Evolutionary conservation across 2,329 filamentous ascomycete species (phyloP), one percentile per base, ranked within the genome.

Genomic region (Colletotrichum sansevieriae): DNA sequence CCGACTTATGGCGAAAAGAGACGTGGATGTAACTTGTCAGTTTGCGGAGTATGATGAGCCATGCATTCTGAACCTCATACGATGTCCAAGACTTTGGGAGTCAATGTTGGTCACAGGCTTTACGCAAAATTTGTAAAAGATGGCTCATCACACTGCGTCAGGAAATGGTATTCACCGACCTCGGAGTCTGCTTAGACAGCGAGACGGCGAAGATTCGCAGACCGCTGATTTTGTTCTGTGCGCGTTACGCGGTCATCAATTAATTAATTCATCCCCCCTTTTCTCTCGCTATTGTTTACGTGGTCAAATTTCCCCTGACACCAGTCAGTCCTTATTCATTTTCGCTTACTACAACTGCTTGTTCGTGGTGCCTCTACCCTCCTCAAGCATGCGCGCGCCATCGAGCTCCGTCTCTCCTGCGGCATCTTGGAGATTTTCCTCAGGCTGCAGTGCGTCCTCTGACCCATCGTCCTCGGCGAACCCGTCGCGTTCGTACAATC

Each of bases 61-160:
- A 46, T 44, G 54, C 15, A 58, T 37, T n/a, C 18, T 65, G 41
- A 12, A 25, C 15, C 46, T 68, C 65, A 58, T 68, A 68, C 65
- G 61, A 65, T 65, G 43, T 35, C 52, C 29, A 63, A 33, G 15
- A 29, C 15, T 46, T 20, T 56, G 11, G 41, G 11, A 46, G 35
- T 20, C 11, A 25, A 11, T 2, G 7, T 68, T 58, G 60, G 47
- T 59, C 61, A 65, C 22, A 13, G 13, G 12, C 4, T 47, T 55
- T 55, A 59, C 37, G 18, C 35, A 18, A 37, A 11, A 44, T 33
- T 41, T 44, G 47, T 35, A 49, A 43, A 33, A 35, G 25, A 52
- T 35, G 29, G 15, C 29, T 52, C 49, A 18, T 46, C 6, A 18
- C 13, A 2, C 2, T 12, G 13, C 33, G 20, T 43, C 20, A 62